Evolutionary conservation across 108 stramenopile species (phyloP), one percentile per base, ranked within the genome.

Genomic region (Cyclotella kingstonii): DNA sequence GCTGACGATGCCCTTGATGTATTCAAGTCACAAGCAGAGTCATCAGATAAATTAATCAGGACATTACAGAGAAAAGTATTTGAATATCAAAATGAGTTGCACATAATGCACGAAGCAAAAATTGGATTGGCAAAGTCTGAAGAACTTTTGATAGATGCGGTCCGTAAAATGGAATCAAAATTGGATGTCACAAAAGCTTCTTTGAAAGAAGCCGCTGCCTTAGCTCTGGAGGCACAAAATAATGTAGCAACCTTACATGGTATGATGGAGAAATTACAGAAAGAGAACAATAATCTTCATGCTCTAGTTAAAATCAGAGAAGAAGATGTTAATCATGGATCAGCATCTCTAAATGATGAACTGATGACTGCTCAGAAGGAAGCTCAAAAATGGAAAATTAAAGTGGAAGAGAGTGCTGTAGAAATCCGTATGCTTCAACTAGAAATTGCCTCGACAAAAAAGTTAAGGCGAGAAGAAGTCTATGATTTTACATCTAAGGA

Each of bases 371-470:
- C 54, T 19, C 22, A 38, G 30, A 35, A 55, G 33, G 42, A 42
- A 29, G 26, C 56, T 15, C 1, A 42, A 29, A 41, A 43, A 30
- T 57, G 56, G 56, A 28, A 43, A 35, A 51, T 66, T 30, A 35
- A 66, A 55, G 44, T 31, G 29, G 46, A 44, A 27, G 65, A 66
- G 39, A 46, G 35, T 36, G 34, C 33, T 14, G 47, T 66, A 7
- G 65, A 66, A 55, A 55, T 66, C 31, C 29, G 27, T 25, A 66
- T 66, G 65, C 53, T 54, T 36, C 33, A 54, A 19, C 5, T 54
- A 18, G 18, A 54, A 38, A 34, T 54, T 38, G 35, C 53, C 1
- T 27, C 53, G 4, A 36, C 53, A 21, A 35, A 38, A 19, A 54
- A 54, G 38, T 54, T n/a, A n/a, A n/a, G n/a, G n/a, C n/a, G n/a